These are phyloP conservation scores for Pisolithus orientalis DNA, from an alignment of 768 basidiomycete genomes.

Conservation along the genomic window DNA sequence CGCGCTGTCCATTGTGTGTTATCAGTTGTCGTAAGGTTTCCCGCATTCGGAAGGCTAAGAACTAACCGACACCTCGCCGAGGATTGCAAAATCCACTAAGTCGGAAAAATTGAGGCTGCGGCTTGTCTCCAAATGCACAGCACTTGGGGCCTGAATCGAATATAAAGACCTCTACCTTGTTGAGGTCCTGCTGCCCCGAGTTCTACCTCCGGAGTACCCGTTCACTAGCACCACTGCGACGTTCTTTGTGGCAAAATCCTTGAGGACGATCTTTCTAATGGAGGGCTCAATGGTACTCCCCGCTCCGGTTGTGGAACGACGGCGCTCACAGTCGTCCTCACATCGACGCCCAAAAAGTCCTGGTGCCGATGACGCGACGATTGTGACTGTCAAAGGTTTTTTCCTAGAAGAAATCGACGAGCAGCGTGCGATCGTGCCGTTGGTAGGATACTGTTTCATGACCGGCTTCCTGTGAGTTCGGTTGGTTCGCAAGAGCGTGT, in stretches of 20 bases:
- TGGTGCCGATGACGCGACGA: not conserved
- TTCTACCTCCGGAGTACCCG: not conserved
- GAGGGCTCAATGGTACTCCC: not conserved
- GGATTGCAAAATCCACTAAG: not conserved
- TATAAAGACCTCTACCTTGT: not conserved
- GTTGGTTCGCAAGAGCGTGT: not conserved
- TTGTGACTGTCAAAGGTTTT: conserved; percentile 4
- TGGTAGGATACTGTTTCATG: conserved; percentile 71
- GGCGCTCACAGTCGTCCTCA: not conserved
- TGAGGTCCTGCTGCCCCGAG: not conserved
- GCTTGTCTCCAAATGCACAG: conserved; percentile 2
- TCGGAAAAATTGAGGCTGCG: not conserved
- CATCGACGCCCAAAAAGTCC: not conserved
- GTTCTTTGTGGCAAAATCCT: not conserved
- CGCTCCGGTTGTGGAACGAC: conserved; percentile 4
- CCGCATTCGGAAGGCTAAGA: conserved; percentile 2
- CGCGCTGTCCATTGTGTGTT: not conserved
- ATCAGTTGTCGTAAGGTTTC: conserved; percentile 1
- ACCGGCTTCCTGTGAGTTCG: conserved; percentile 65
- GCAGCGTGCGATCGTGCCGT: conserved; percentile 38
- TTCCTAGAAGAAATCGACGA: conserved; percentile 22
- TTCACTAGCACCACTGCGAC: not conserved
- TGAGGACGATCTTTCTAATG: not conserved
- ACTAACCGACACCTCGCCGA: not conserved
- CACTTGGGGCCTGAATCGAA: not conserved